Evolutionary conservation across 441 rosid genomes (phyloP).

Genomic region (Erodium chrysanthum): DNA sequence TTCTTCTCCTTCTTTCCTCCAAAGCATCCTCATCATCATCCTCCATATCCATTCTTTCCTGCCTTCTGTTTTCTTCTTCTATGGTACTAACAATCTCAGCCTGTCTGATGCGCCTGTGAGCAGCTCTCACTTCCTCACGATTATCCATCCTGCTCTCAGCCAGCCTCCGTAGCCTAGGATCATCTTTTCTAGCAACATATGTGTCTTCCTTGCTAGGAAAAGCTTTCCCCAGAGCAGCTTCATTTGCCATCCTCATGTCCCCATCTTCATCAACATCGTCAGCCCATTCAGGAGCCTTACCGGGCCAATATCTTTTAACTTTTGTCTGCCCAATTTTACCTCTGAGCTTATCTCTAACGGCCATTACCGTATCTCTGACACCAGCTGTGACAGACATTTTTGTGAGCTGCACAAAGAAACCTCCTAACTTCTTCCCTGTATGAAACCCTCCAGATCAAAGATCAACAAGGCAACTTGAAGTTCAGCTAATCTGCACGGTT

Average conservation of each 20-base stretch:
- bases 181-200: slow-evolving; percentile 41
- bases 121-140: slow-evolving; percentile 74
- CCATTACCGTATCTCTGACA: slow-evolving; percentile 27
- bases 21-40: slow-evolving; percentile 38
- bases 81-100: slow-evolving; percentile 16
- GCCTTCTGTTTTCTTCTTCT: slow-evolving; percentile 57
- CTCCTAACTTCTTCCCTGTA: too few species aligned
- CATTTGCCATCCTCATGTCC: slow-evolving; percentile 49
- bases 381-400: slow-evolving; percentile 82
- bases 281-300: slow-evolving; percentile 87
- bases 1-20: slow-evolving; percentile 55
- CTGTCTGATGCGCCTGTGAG: slow-evolving; percentile 41
- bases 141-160: slow-evolving; percentile 60
- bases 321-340: slow-evolving; percentile 73
- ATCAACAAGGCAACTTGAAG: not conserved
- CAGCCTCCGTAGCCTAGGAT: slow-evolving; percentile 74
- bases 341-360: slow-evolving; percentile 59
- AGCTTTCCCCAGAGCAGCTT: slow-evolving; percentile 48
- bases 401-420: not conserved
- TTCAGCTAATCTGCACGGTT: not conserved
- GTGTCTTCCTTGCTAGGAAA: slow-evolving; percentile 42
- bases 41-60: slow-evolving; percentile 46
- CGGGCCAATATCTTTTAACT: slow-evolving; percentile 87
- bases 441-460: not conserved
- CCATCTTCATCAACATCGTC: slow-evolving; percentile 70